Conservation (phyloP, 805 yeast genomes). For the Candida arabinofermentans region DNA sequence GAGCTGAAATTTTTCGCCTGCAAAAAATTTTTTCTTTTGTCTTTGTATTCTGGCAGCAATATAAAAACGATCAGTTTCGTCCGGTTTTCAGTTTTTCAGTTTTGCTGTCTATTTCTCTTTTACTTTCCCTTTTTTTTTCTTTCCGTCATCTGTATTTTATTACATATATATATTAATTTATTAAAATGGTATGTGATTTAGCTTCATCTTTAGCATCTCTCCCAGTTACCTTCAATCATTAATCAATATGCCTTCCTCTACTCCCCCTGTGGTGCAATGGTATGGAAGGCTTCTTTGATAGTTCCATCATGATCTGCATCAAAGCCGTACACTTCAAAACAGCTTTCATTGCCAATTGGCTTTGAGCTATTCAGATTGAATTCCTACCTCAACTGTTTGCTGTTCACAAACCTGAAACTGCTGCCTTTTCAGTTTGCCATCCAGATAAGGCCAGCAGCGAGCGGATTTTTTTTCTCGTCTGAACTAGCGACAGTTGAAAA, state of each 20-base stretch:
- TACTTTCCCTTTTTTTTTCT: background rate
- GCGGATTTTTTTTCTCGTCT: background rate
- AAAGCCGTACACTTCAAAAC: too few relatives aligned
- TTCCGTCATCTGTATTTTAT: background rate
- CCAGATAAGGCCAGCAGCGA: background rate
- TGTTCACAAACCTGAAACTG: too few relatives aligned
- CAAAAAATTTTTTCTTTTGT: conserved; percentile 1
- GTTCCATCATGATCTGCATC: too few relatives aligned
- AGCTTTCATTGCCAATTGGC: too few relatives aligned
- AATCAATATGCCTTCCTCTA: background rate
- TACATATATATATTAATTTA: background rate
- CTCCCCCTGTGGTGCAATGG: too few relatives aligned
- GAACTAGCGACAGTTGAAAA: too few relatives aligned
- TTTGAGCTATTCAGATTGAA: too few relatives aligned
- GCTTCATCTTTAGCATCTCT: background rate
- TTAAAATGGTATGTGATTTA: conserved; percentile 1
- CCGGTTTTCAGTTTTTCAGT: background rate
- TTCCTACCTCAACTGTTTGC: too few relatives aligned
- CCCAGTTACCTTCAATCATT: background rate
- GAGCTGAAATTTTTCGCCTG: conserved; percentile 1
- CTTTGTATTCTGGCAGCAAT: background rate
- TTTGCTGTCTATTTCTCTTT: background rate
- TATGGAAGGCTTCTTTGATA: too few relatives aligned
- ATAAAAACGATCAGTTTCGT: conserved; percentile 2
- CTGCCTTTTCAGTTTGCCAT: too few relatives aligned